These are phyloP conservation scores for Dryas octopetala DNA, from an alignment of 306 rosid species.

Conservation along the genomic window DNA sequence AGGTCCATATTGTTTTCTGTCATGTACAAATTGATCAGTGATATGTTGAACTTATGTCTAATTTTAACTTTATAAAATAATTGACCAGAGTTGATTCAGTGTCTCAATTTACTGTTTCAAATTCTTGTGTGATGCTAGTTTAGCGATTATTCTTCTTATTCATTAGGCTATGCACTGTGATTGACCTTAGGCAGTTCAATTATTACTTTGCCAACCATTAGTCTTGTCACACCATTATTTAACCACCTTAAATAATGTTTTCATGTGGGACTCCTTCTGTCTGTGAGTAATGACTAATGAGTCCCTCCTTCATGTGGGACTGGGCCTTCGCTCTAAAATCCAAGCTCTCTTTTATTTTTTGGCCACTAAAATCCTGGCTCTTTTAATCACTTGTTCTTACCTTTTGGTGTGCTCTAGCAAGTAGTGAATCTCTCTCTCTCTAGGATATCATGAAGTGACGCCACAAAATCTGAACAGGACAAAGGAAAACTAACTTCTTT, in stretches of 20 bases:
- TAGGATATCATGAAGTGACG: background rate
- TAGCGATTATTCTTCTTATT: background rate
- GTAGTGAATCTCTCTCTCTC: background rate
- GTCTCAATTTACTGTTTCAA: too few relatives aligned
- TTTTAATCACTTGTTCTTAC: background rate
- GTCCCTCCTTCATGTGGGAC: background rate
- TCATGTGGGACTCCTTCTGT: conserved; percentile 20
- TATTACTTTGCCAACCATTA: background rate
- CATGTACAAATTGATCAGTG: background rate
- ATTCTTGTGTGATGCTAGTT: too few relatives aligned
- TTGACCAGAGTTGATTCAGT: too few relatives aligned
- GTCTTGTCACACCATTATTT: background rate
- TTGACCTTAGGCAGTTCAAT: background rate
- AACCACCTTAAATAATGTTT: conserved; percentile 21
- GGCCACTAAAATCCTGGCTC: too few relatives aligned
- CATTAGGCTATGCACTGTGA: background rate
- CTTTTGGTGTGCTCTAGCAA: conserved; percentile 4
- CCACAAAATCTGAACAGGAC: conserved; percentile 8
- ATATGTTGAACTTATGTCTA: background rate
- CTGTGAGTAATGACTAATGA: background rate
- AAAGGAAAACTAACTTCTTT: background rate
- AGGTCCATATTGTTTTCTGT: background rate
- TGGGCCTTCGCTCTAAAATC: background rate
- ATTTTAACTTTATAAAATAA: too few relatives aligned
- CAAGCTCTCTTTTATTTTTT: background rate